Base-by-base conservation (phyloP, 2,329 filamentous ascomycete genomes). In the Fusarium sp. region DNA sequence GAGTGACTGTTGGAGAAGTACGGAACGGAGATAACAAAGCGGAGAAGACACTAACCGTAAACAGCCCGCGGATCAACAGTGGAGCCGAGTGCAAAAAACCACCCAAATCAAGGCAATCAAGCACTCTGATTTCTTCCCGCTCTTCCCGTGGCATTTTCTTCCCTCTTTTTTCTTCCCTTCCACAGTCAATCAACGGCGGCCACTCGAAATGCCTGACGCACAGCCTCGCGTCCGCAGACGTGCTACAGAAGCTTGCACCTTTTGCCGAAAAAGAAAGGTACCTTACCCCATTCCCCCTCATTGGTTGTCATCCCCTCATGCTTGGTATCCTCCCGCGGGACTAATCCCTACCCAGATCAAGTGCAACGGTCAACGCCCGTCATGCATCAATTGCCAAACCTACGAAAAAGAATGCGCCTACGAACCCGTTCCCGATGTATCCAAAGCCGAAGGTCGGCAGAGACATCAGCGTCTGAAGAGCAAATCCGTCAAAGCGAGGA, bases 271-370 rank as follows among this genome's bases (percentile, higher is more conserved):
- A 49, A 69, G 77, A 65, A 79, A 79, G 70, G 77, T 52, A 52
- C 32, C 7, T 9, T 22, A 37, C 45, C 45, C 45, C 37, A 34
- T 22, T 22, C 8, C 30, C 44, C 16, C 48, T 22, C 42, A 24
- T 45, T 22, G 30, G 30, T 34, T 12, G 7, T 7, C 22, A 14
- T 47, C 29, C 30, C 30, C 29, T 56, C 24, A 25, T 14, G 11
- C 24, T 13, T 10, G 16, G 37, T 18, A 7, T 27, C 73, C 68
- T 58, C 57, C 45, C 53, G 52, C 42, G 45, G 55, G 44, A 56
- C 57, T 67, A 57, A 56, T 20, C 4, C 12, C 20, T 22, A n/a
- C 29, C 37, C n/a, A 86, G 84, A 81, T 86, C 75, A 85, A 84
- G 69, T 86, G 84, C 72, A 84, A 83, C 29, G 68, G 69, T 3